Evolutionary conservation across 257 asterid species (phyloP).

Genomic region (Euphrasia confusa): DNA sequence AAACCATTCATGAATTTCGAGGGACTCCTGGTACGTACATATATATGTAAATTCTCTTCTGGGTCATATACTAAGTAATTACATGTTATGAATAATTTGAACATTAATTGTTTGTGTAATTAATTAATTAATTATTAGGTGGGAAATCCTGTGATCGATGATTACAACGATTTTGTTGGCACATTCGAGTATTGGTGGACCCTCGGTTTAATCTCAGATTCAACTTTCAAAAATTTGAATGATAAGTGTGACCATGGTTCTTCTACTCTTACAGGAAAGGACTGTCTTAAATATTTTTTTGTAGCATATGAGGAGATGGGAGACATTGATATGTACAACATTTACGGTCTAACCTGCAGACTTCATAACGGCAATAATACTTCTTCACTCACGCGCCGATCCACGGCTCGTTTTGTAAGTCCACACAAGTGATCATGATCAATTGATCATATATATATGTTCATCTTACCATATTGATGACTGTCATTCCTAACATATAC

Average conservation of each 20-base stretch:
- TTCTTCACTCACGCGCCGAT: slow-evolving; percentile 47
- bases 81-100: neutral
- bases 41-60: slow-evolving; percentile 19
- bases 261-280: slow-evolving; percentile 39
- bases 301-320: slow-evolving; percentile 39
- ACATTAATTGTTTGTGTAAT: neutral
- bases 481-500: too few species aligned
- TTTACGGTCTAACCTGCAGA: slow-evolving; percentile 62
- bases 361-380: slow-evolving; percentile 25
- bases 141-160: slow-evolving; percentile 55
- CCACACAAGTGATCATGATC: neutral
- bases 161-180: slow-evolving; percentile 42
- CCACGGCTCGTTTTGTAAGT: slow-evolving; percentile 84
- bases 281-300: slow-evolving; percentile 39
- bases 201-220: slow-evolving; percentile 44
- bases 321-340: slow-evolving; percentile 45
- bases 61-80: slow-evolving; percentile 7
- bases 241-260: slow-evolving; percentile 39
- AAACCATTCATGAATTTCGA: slow-evolving; percentile 48
- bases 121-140: slow-evolving; percentile 28
- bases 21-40: slow-evolving; percentile 44
- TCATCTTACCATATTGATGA: too few species aligned
- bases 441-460: too few species aligned
- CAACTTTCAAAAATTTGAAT: slow-evolving; percentile 47
- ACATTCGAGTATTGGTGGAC: slow-evolving; percentile 59